These are phyloP conservation scores for Abortiporus biennis DNA, from an alignment of 1,284 basidiomycete genomes.

Conservation along the genomic window DNA sequence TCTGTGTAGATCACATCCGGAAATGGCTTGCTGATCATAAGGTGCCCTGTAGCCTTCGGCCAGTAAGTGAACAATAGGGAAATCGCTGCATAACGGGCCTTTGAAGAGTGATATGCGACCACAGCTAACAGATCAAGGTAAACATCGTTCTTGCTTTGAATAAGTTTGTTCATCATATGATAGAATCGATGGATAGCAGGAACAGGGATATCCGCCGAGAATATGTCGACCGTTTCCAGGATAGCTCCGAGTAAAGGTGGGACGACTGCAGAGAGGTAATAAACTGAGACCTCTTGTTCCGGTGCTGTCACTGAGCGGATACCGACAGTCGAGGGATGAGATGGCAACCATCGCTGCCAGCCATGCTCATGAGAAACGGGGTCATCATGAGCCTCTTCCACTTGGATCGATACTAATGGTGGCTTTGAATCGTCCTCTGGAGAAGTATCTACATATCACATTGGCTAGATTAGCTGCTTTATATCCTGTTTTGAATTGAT, in stretches of 20 bases:
- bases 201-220: constrained; percentile 19
- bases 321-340: constrained; percentile 11
- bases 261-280: constrained; percentile 54
- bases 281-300: constrained; percentile 45
- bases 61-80: constrained; percentile 55
- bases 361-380: constrained; percentile 12
- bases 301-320: constrained; percentile 52
- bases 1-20: constrained; percentile 30
- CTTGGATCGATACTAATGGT: constrained; percentile 53
- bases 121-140: constrained; percentile 68
- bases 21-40: constrained; percentile 46
- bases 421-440: too few species aligned
- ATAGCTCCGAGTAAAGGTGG: constrained; percentile 53
- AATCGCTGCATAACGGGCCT: constrained; percentile 49
- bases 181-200: constrained; percentile 46
- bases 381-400: constrained; percentile 45
- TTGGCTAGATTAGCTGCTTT: too few species aligned
- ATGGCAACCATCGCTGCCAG: constrained; percentile 27
- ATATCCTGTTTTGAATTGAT: too few species aligned
- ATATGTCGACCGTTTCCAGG: constrained; percentile 46
- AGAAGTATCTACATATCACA: too few species aligned
- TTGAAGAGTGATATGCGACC: constrained; percentile 55
- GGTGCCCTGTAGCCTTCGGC: constrained; percentile 64
- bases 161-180: constrained; percentile 51
- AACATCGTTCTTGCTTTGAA: constrained; percentile 57